Evolutionary conservation across 768 basidiomycete species (phyloP), one percentile per base, ranked within the genome.

Genomic region (Cytidiella melzeri): DNA sequence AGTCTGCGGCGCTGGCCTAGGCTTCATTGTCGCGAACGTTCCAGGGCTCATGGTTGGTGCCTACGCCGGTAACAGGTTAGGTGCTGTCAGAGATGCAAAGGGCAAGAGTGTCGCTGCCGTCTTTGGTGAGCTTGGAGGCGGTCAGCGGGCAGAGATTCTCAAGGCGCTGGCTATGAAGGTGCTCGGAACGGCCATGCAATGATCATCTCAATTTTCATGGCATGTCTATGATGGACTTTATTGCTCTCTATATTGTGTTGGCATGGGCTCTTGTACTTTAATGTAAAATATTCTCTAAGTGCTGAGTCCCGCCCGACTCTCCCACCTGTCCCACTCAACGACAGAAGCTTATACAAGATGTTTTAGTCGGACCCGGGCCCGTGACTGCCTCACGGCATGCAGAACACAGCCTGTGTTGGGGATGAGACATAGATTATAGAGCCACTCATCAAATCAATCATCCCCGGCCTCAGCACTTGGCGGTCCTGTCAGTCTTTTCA

Each of bases 21-120:
- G 63, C 20, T 70, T 67, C 57, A 68, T 74, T 44, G 60, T 82
- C 23, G 92, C 83, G 21, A 96, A 94, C 59, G 60, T 93, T 1
- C 92, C 92, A 7, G 92, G 92, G 5, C 71, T 91, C 12, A 77
- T 93, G 70, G 74, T 93, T 18, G 93, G 93, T 44, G 89, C 85
- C 2, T 77, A 84, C 56, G 89, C 91, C 0, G 93, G 93, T 0
- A 95, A 93, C 62, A 73, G 90, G n/a, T 68, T 96, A 24, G 93
- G 93, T 38, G 91, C 92, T 3, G 74, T 97, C 41, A 74, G 93
- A 50, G 93, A 97, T 61, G 93, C 93, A 3, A 97, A 97, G 70
- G 88, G 93, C 9, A 92, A 90, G 75, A 87, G 86, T 53, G 92
- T 97, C 20, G 92, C 88, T 2, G 77, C 85, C 7, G 93, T 96